A percentile compares a stretch with the other conserved stretches of the same genome.
phyloP scores from a whole-genome alignment of 2,329 filamentous ascomycete species.

The Epichloe coenophiala region DNA sequence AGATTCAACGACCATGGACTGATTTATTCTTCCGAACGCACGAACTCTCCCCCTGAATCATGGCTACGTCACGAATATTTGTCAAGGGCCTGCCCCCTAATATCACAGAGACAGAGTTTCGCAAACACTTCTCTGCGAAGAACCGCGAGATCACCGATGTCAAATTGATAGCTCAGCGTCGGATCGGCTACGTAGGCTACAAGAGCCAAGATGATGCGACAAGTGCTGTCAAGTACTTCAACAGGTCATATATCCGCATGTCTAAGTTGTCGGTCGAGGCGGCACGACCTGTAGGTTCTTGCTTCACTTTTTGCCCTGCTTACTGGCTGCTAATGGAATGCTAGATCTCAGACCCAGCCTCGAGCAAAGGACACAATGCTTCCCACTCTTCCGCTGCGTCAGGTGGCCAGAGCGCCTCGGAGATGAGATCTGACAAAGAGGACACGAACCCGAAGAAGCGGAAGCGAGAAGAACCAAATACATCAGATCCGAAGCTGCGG shows the following conservation, averaged over 20 bases:
- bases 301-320: constrained; percentile 5
- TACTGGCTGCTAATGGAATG: constrained; percentile 24
- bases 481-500: constrained; percentile 64
- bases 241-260: constrained; percentile 90
- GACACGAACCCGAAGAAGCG: constrained; percentile 47
- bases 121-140: constrained; percentile 69
- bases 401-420: constrained; percentile 3
- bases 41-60: constrained; percentile 15
- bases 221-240: constrained; percentile 85
- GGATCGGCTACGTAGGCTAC: constrained; percentile 94
- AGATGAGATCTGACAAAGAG: constrained; percentile 15
- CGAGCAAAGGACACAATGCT: constrained; percentile 15
- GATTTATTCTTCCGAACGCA: not conserved
- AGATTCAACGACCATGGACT: constrained; percentile 3
- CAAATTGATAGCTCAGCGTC: constrained; percentile 76
- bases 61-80: constrained; percentile 57
- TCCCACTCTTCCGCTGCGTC: constrained; percentile 13
- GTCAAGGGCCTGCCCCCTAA: constrained; percentile 71
- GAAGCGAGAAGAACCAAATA: constrained; percentile 45
- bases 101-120: constrained; percentile 72
- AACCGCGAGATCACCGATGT: constrained; percentile 74
- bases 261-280: constrained; percentile 85
- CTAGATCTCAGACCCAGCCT: constrained; percentile 31
- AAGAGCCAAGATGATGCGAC: constrained; percentile 68
- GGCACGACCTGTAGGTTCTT: constrained; percentile 56